Base-by-base conservation (phyloP, 2,329 filamentous ascomycete genomes). In the Pseudogymnoascus sp. region DNA sequence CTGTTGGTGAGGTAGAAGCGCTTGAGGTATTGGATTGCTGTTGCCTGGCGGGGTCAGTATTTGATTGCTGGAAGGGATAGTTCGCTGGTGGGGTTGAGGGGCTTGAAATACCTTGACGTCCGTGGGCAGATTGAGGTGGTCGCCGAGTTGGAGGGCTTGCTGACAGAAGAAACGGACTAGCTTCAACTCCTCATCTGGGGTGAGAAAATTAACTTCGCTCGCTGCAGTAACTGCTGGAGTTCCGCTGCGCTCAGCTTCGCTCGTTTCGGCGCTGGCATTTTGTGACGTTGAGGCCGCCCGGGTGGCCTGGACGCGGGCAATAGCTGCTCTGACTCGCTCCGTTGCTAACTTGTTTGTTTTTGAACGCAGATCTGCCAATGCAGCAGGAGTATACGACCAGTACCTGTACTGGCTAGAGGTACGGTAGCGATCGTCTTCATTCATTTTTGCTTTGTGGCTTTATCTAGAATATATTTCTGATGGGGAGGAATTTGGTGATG, bases 1-100 rank as follows among this genome's bases (percentile, higher is more conserved):
- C 90, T 95, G 76, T 97, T 96, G 71, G 90, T 93, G 38, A 96
- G 83, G 78, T 97, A 99, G 81, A 99, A 97, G 63, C 94, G 89
- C 62, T 91, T 89, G 64, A 99, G 83, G 73, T 95, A 97, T 67
- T 71, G 71, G 27, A 68, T 68, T 66, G 68, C 81, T 31, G 72
- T 74, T 21, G 71, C 71, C 72, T 74, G 35, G 58, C 17, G 21
- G 31, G 21, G 51, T 33, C 13, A 41, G 15, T 27, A 29, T 5
- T 78, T 77, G 42, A 81, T 72, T 35, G 81, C 76, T 68, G 7
- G n/a, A 81, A 67, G 15, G 55, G 31, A 9, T 21, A 38, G 33
- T 2, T 27, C 76, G 17, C 80, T 82, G 17, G 80, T 82, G 2
- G 82, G 82, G 36, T 81, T 80, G 44, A 85, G 77, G 2, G 84